phyloP scores from a whole-genome alignment of 192 early-diverging fungal species.

The Paraglomus brasilianum region DNA sequence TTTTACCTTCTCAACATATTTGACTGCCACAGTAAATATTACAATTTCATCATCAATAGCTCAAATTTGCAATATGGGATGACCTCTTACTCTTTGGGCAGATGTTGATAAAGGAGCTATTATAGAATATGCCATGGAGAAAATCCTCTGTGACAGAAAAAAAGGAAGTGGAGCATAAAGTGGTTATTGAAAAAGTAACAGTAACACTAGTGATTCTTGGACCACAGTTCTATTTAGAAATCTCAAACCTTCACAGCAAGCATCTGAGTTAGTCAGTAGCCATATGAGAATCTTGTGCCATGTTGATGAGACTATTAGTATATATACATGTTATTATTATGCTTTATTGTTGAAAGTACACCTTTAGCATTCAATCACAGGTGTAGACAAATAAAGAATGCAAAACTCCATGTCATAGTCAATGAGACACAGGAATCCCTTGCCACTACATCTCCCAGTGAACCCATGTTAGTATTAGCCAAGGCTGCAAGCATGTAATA shows the following conservation, averaged over 20 bases:
- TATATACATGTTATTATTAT: no score
- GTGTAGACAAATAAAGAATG: no score
- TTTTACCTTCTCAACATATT: slow-evolving; percentile 7
- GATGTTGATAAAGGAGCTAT: background rate
- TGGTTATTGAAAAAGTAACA: background rate
- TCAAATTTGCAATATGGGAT: slow-evolving; percentile 9
- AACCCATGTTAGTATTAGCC: slow-evolving; percentile 7
- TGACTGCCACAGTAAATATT: slow-evolving; percentile 5
- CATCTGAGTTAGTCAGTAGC: slow-evolving; percentile 10
- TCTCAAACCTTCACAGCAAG: slow-evolving; percentile 14
- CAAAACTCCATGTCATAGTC: no score
- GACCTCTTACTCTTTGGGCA: slow-evolving; percentile 5
- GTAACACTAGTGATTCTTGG: slow-evolving; percentile 11
- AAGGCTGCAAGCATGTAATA: slow-evolving; percentile 7
- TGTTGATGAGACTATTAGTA: no score
- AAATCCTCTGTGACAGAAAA: background rate
- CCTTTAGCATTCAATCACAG: no score
- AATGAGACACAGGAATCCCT: background rate
- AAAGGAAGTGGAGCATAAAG: background rate
- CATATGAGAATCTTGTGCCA: slow-evolving; percentile 11
- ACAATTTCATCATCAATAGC: slow-evolving; percentile 1
- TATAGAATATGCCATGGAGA: slow-evolving; percentile 11
- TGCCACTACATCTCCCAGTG: slow-evolving; percentile 12
- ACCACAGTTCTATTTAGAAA: slow-evolving; percentile 3
- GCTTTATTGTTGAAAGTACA: no score